Conservation (phyloP, 108 stramenopile species). For the Cyclotella atomus region DNA sequence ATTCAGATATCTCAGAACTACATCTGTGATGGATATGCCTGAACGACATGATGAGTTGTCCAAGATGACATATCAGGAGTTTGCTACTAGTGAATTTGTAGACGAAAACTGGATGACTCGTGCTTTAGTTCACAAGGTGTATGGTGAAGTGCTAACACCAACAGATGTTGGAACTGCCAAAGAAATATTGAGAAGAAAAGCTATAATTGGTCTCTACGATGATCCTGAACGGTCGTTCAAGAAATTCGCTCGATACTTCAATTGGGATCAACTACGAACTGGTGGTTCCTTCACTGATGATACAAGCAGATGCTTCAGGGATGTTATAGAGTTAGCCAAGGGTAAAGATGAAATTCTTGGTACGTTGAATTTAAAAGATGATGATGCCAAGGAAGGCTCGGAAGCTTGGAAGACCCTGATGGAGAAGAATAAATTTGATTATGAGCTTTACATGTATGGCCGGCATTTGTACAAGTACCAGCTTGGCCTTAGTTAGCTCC, state of each 20-base stretch:
- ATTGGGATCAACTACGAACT: constrained; percentile 35
- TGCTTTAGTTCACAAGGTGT: constrained; percentile 7
- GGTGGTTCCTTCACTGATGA: not conserved
- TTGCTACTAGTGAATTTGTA: constrained; percentile 30
- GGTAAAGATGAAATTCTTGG: not conserved
- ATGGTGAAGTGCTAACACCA: constrained; percentile 21
- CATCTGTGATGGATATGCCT: not conserved
- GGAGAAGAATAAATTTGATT: constrained; percentile 43
- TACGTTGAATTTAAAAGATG: constrained; percentile 8
- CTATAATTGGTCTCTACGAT: constrained; percentile 37
- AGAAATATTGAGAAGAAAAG: constrained; percentile 48
- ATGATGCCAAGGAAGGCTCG: constrained; percentile 27
- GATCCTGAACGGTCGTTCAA: constrained; percentile 13
- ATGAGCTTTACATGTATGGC: constrained; percentile 36
- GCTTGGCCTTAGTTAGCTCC: constrained; percentile 31
- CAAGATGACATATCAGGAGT: constrained; percentile 32
- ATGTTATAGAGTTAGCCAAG: not conserved
- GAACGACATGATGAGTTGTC: constrained; percentile 4
- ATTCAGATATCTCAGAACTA: constrained; percentile 9
- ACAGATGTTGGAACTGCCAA: constrained; percentile 40
- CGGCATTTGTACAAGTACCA: constrained; percentile 35
- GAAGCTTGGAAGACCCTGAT: constrained; percentile 17
- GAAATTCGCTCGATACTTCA: constrained; percentile 45
- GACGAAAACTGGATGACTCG: constrained; percentile 44
- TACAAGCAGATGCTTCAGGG: constrained; percentile 21